Percentiles rank a stretch among this genome's conserved stretches.
These are phyloP conservation scores for Candida fluviatilis DNA, from an alignment of 805 yeast genomes.

Conservation along the genomic window DNA sequence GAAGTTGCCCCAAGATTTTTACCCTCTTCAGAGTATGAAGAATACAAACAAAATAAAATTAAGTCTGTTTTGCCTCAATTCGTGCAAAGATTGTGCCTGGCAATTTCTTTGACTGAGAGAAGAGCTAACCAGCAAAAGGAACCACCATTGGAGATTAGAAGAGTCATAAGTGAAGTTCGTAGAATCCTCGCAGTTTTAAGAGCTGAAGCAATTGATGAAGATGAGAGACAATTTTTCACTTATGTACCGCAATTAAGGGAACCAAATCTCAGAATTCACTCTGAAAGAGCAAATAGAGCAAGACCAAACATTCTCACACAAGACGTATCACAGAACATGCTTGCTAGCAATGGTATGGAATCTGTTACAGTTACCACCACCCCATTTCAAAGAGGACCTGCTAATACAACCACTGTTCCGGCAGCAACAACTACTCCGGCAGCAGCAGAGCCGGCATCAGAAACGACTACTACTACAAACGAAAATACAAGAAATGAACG, in stretches of 20 bases:
- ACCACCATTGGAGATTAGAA: slow-evolving; percentile 19
- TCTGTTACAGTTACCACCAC: slow-evolving; percentile 11
- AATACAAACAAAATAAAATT: slow-evolving; percentile 20
- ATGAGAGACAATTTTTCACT: slow-evolving; percentile 22
- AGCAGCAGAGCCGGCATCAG: background rate
- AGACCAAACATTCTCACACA: slow-evolving; percentile 35
- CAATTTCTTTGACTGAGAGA: slow-evolving; percentile 31
- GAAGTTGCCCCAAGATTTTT: slow-evolving; percentile 24
- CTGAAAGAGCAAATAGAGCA: slow-evolving; percentile 25
- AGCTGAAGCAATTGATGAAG: slow-evolving; percentile 15
- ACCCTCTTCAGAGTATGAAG: slow-evolving; percentile 11
- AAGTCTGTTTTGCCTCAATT: slow-evolving; percentile 33
- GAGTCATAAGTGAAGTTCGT: slow-evolving; percentile 19
- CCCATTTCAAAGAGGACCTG: slow-evolving; percentile 9
- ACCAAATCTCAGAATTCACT: slow-evolving; percentile 20
- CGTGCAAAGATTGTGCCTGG: slow-evolving; percentile 29
- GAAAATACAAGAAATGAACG: background rate
- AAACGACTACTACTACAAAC: slow-evolving; percentile 1
- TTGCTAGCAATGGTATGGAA: slow-evolving; percentile 25
- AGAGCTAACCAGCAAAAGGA: slow-evolving; percentile 36
- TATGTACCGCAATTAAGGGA: slow-evolving; percentile 23
- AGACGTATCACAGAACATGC: slow-evolving; percentile 33
- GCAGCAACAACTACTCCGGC: slow-evolving; percentile 1
- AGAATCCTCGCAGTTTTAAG: slow-evolving; percentile 23
- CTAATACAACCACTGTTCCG: background rate